Evolutionary conservation across 2,329 filamentous ascomycete species (phyloP).

Genomic region (Malbranchea cinnamomea): DNA sequence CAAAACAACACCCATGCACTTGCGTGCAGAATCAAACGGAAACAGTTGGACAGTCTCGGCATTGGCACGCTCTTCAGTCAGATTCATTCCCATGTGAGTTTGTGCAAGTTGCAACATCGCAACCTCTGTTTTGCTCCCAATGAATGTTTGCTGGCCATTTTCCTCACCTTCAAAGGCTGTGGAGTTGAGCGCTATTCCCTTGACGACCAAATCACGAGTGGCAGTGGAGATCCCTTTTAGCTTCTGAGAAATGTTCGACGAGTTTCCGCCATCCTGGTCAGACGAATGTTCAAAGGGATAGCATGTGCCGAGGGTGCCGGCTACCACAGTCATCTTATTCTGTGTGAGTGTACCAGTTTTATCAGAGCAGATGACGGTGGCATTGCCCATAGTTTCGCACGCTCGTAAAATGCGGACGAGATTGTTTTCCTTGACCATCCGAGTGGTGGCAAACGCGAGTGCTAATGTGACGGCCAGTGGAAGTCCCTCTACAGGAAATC

Average conservation of each 20-base stretch:
- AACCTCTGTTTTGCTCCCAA: conserved; percentile 66
- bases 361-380: conserved; percentile 66
- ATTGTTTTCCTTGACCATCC: conserved; percentile 66
- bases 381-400: conserved; percentile 71
- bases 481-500: conserved; percentile 42
- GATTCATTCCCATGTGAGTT: conserved; percentile 51
- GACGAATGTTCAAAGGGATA: conserved; percentile 38
- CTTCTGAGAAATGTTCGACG: conserved; percentile 14
- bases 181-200: conserved; percentile 37
- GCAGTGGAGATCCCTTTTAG: conserved; percentile 19
- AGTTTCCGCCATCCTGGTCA: conserved; percentile 7
- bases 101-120: conserved; percentile 56
- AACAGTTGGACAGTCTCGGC: conserved; percentile 51
- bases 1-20: conserved; percentile 43
- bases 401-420: conserved; percentile 61
- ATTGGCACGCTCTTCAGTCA: conserved; percentile 47
- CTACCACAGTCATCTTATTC: conserved; percentile 63
- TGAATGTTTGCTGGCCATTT: conserved; percentile 48
- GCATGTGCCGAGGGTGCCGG: conserved; percentile 49
- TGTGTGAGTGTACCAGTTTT: conserved; percentile 64
- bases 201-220: conserved; percentile 23
- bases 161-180: conserved; percentile 63
- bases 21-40: conserved; percentile 61
- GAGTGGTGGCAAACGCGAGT: conserved; percentile 60
- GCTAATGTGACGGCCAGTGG: conserved; percentile 66